A percentile compares a stretch with the other conserved stretches of the same genome.
phyloP scores from a whole-genome alignment of 2,329 filamentous ascomycete genomes.

The Pseudogymnoascus sp. region DNA sequence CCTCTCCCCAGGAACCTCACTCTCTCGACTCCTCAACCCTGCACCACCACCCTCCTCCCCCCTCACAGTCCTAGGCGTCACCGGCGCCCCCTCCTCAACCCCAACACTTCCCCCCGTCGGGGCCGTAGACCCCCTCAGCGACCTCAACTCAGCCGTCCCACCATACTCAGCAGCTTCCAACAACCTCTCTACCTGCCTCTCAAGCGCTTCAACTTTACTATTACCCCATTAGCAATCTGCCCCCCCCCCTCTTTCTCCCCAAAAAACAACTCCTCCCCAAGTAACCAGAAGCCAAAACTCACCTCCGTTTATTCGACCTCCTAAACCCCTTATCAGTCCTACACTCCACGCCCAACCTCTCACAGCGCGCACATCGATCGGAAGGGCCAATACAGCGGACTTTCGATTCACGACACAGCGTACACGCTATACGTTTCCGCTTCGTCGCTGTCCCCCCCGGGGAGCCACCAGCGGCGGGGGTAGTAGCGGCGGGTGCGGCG shows the following conservation, averaged over 20 bases:
- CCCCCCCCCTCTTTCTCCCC: neutral
- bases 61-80: conserved; percentile 7
- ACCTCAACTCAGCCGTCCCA: neutral
- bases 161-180: neutral
- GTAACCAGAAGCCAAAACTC: neutral
- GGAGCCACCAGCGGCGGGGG: neutral
- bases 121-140: neutral
- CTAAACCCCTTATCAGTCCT: conserved; percentile 16
- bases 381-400: neutral
- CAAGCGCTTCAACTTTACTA: conserved; percentile 14
- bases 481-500: neutral
- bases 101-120: neutral
- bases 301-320: conserved; percentile 17
- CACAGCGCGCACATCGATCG: conserved; percentile 13
- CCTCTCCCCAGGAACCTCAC: neutral
- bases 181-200: conserved; percentile 13
- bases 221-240: neutral
- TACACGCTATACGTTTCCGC: conserved; percentile 10
- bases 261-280: neutral
- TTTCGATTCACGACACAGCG: conserved; percentile 11
- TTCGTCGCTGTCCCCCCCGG: neutral
- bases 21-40: neutral
- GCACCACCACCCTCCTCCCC: neutral
- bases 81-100: neutral
- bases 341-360: conserved; percentile 15